Evolutionary conservation across 1,284 basidiomycete genomes (phyloP).

Genomic region (Tausonia pullulans): DNA sequence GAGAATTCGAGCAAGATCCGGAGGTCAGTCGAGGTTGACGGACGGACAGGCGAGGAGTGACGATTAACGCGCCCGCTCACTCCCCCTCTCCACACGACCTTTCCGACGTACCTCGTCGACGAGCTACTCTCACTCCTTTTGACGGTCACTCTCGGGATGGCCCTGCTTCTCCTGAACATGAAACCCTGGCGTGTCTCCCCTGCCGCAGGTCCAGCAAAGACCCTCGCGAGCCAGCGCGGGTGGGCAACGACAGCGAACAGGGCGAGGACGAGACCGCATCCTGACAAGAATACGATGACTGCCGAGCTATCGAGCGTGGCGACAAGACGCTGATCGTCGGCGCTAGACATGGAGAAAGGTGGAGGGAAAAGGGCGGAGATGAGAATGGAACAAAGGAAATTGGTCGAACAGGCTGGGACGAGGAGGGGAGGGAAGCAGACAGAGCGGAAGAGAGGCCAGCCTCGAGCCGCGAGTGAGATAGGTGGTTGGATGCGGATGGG

Average conservation of each 20-base stretch:
- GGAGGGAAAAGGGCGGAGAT: no score
- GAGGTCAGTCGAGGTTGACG: neutral
- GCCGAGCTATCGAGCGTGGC: no score
- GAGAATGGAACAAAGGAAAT: no score
- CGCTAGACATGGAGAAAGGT: no score
- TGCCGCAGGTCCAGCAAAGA: neutral
- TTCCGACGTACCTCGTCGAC: neutral
- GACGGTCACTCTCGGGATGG: neutral
- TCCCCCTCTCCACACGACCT: neutral
- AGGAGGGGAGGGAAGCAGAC: no score
- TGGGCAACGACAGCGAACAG: conserved; percentile 8
- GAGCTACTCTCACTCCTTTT: neutral
- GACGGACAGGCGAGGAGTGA: neutral
- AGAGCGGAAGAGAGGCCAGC: no score
- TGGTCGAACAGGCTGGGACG: no score
- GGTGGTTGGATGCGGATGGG: no score
- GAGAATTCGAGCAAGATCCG: neutral
- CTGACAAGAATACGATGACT: neutral
- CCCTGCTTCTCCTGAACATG: neutral
- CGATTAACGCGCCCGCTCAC: neutral
- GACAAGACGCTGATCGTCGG: no score
- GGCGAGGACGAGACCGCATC: neutral
- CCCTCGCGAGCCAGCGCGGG: conserved; percentile 3
- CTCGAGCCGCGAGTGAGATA: no score
- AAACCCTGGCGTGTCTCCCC: conserved; percentile 5